These are phyloP conservation scores for Linderina pennispora DNA, from an alignment of 192 early-diverging fungal genomes.

Conservation along the genomic window DNA sequence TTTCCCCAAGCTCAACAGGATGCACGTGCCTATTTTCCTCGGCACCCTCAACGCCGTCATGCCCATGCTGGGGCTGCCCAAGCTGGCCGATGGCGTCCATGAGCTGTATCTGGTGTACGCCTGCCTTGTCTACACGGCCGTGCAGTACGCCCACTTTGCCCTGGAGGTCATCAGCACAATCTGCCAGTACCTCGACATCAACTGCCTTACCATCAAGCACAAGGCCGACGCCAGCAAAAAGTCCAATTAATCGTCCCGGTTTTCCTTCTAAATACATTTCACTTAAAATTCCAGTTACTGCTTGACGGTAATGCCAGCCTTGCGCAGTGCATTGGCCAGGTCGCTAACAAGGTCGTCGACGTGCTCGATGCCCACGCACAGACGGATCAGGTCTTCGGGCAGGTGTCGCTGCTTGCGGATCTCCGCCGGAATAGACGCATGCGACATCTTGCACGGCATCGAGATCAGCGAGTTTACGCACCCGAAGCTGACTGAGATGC, in stretches of 20 bases:
- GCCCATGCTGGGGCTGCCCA: slow-evolving; percentile 42
- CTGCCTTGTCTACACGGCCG: slow-evolving; percentile 51
- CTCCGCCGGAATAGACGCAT: slow-evolving; percentile 90
- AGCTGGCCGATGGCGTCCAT: slow-evolving; percentile 47
- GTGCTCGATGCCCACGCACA: slow-evolving; percentile 97
- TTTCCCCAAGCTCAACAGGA: slow-evolving; percentile 71
- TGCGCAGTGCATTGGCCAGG: slow-evolving; percentile 65
- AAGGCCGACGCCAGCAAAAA: slow-evolving; percentile 26
- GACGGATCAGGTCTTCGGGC: slow-evolving; percentile 94
- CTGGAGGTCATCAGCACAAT: slow-evolving; percentile 64
- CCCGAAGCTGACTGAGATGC: slow-evolving; percentile 95
- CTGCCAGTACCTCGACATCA: slow-evolving; percentile 71
- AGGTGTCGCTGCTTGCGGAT: slow-evolving; percentile 80
- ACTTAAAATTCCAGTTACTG: too few relatives aligned
- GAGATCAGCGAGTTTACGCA: slow-evolving; percentile 97
- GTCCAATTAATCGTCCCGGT: too few relatives aligned
- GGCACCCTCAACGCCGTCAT: slow-evolving; percentile 56
- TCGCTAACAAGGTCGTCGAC: slow-evolving; percentile 85
- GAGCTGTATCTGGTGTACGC: slow-evolving; percentile 52
- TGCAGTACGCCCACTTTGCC: slow-evolving; percentile 66
- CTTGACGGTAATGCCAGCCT: slow-evolving; percentile 49
- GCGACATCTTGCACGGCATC: slow-evolving; percentile 98
- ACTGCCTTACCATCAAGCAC: slow-evolving; percentile 75
- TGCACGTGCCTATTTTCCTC: slow-evolving; percentile 54
- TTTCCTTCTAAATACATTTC: too few relatives aligned